Conservation (phyloP, 345 rosid species). For the Boechera retrofracta region DNA sequence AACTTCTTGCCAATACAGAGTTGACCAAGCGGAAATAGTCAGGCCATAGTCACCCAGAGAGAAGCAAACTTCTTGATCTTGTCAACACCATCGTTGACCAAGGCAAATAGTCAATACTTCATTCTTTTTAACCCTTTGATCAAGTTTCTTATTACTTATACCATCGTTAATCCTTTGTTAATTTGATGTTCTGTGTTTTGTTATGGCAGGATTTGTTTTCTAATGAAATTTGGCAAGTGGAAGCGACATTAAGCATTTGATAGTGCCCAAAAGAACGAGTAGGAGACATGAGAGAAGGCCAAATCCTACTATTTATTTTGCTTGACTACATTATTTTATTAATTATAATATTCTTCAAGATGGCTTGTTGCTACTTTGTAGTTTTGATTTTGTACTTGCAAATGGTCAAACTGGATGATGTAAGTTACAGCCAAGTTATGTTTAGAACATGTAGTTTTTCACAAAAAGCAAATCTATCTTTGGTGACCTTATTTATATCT, state of each 20-base stretch:
- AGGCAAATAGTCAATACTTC: background rate
- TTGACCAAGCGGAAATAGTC: conserved; percentile 3
- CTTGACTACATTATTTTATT: no score
- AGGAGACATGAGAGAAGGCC: background rate
- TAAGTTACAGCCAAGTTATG: background rate
- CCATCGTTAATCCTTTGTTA: no score
- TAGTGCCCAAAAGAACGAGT: background rate
- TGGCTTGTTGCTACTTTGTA: background rate
- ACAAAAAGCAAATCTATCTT: no score
- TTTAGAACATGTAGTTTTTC: no score
- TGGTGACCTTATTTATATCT: no score
- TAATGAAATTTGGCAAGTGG: background rate
- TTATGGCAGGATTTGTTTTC: background rate
- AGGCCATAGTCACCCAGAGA: background rate
- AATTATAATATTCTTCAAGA: no score
- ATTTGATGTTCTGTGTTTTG: no score
- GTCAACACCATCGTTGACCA: background rate
- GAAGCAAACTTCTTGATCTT: background rate
- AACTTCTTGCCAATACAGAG: background rate
- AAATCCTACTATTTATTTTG: background rate
- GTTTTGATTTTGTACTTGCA: background rate
- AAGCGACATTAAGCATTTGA: background rate
- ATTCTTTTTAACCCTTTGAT: background rate
- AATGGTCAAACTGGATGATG: background rate
- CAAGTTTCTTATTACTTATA: no score